These are phyloP conservation scores for Arabis alpina DNA, from an alignment of 345 rosid genomes.

Conservation along the genomic window DNA sequence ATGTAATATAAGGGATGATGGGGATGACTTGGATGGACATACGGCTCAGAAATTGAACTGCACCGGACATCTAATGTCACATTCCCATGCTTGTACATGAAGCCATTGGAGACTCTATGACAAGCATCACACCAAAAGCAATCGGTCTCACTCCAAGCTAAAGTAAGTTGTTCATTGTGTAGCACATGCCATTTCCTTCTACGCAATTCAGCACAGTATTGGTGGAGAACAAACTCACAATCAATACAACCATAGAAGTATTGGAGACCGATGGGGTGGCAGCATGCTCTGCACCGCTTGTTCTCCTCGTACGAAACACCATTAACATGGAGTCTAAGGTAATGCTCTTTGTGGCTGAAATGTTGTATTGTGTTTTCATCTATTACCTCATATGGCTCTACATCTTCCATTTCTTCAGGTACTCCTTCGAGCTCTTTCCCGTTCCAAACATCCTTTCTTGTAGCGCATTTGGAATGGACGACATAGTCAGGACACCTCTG, in stretches of 20 bases:
- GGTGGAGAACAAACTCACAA: constrained; percentile 1
- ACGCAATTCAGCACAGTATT: neutral
- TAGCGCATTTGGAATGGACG: constrained; percentile 6
- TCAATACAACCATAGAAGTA: neutral
- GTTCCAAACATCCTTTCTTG: neutral
- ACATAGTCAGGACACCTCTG: neutral
- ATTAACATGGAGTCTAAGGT: neutral
- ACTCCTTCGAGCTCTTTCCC: neutral
- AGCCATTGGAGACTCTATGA: neutral
- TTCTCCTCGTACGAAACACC: neutral
- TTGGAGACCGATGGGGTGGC: neutral
- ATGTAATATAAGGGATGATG: neutral
- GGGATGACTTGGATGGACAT: constrained; percentile 11
- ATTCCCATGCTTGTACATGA: neutral
- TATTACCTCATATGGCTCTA: neutral
- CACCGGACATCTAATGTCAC: neutral
- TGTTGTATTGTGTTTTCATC: neutral
- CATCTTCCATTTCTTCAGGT: neutral
- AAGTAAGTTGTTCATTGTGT: neutral
- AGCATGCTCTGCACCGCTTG: neutral
- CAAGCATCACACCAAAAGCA: neutral
- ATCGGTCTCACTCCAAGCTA: neutral
- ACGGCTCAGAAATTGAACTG: constrained; percentile 6
- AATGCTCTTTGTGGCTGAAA: neutral
- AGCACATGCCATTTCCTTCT: neutral